A percentile compares a stretch with the other conserved stretches of the same genome.
These are phyloP conservation scores for Hibiscus syriacus DNA, from an alignment of 345 rosid species.

Conservation along the genomic window DNA sequence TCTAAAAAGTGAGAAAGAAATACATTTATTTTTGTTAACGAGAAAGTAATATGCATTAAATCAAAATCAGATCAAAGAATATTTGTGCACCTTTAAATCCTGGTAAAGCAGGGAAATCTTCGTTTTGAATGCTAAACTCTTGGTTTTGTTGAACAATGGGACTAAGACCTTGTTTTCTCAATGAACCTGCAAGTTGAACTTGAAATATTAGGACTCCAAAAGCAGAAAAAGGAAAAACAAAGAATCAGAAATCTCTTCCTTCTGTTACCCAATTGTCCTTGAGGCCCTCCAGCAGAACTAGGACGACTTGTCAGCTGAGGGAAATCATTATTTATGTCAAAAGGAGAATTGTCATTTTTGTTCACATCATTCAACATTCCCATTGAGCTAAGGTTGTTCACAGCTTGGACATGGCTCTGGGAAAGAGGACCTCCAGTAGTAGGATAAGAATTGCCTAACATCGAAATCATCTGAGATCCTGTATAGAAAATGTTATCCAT, in stretches of 20 bases:
- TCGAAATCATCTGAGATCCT: slow-evolving; percentile 89
- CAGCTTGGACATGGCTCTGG: slow-evolving; percentile 78
- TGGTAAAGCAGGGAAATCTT: slow-evolving; percentile 98
- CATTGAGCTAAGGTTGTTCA: slow-evolving; percentile 77
- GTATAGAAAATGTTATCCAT: slow-evolving; percentile 24
- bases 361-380: slow-evolving; percentile 81
- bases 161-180: slow-evolving; percentile 76
- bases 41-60: background rate
- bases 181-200: slow-evolving; percentile 46
- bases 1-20: background rate
- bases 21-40: background rate
- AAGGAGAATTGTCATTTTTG: slow-evolving; percentile 76
- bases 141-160: slow-evolving; percentile 95
- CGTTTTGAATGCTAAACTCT: slow-evolving; percentile 99
- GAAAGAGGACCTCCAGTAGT: slow-evolving; percentile 79
- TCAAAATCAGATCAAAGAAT: background rate
- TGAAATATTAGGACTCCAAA: slow-evolving; percentile 8
- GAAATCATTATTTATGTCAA: slow-evolving; percentile 90
- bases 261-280: slow-evolving; percentile 83
- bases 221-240: background rate
- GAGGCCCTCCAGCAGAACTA: slow-evolving; percentile 92
- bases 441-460: slow-evolving; percentile 73
- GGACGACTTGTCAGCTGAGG: slow-evolving; percentile 93
- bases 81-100: slow-evolving; percentile 82
- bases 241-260: background rate